Evolutionary conservation across 78 protist species (phyloP).

Genomic region (Dictyostelium firmibasis): DNA sequence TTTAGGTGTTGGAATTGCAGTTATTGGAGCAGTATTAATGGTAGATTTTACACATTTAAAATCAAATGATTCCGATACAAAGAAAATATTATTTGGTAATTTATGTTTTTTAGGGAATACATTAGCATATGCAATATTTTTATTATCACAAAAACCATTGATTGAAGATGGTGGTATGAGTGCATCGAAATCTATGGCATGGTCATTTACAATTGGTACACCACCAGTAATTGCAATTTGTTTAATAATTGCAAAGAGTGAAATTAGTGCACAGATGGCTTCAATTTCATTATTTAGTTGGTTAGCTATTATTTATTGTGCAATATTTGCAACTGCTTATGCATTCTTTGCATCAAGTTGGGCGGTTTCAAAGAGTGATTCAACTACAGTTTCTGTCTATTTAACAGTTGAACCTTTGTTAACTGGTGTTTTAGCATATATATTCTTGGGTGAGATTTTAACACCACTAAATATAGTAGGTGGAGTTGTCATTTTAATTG

Average conservation of each 20-base stretch:
- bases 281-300: neutral
- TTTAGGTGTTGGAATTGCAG: slow-evolving; percentile 60
- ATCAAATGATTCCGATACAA: neutral
- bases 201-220: slow-evolving; percentile 58
- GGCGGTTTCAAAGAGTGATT: slow-evolving; percentile 44
- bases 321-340: slow-evolving; percentile 45
- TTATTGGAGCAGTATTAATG: slow-evolving; percentile 45
- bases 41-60: slow-evolving; percentile 44
- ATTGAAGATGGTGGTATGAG: slow-evolving; percentile 5
- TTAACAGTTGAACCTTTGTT: slow-evolving; percentile 41
- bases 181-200: slow-evolving; percentile 32
- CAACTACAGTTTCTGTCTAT: slow-evolving; percentile 46
- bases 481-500: slow-evolving; percentile 14
- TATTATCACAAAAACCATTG: slow-evolving; percentile 45
- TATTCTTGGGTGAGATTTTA: slow-evolving; percentile 17
- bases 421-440: slow-evolving; percentile 18
- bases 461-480: slow-evolving; percentile 45
- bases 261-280: neutral
- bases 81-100: slow-evolving; percentile 25
- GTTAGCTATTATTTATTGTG: slow-evolving; percentile 29
- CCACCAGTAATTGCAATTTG: neutral
- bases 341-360: slow-evolving; percentile 34
- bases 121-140: slow-evolving; percentile 47
- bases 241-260: neutral
- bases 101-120: slow-evolving; percentile 70